Evolutionary conservation across 176 grass and related monocot genomes (phyloP).

Genomic region (Paspalum notatum): DNA sequence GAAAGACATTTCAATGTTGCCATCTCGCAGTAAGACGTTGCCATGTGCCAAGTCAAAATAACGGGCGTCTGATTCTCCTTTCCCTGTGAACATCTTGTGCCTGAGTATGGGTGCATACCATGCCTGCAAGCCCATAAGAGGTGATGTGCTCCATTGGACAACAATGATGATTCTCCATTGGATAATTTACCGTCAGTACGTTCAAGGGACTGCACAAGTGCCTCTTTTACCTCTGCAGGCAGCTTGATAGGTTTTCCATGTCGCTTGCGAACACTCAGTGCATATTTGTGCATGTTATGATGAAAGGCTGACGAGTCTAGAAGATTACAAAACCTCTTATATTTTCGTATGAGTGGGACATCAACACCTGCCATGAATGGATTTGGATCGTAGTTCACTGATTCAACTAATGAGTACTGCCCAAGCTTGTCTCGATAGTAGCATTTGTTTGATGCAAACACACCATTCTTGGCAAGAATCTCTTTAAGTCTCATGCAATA

Average conservation of each 20-base stretch:
- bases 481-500: neutral
- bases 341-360: neutral
- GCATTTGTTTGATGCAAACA: neutral
- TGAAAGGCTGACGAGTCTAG: neutral
- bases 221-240: neutral
- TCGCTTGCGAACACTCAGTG: no score
- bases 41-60: constrained; percentile 26
- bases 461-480: neutral
- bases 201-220: neutral
- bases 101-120: neutral
- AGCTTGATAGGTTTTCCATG: neutral
- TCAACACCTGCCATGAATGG: neutral
- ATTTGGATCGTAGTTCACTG: neutral
- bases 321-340: neutral
- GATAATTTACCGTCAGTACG: neutral
- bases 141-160: neutral
- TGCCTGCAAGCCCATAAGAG: constrained; percentile 1
- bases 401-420: constrained; percentile 11
- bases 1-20: neutral
- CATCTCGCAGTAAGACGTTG: constrained; percentile 30
- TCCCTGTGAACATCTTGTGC: neutral
- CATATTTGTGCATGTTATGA: neutral
- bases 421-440: neutral
- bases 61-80: neutral
- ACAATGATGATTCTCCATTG: neutral